A percentile compares a stretch with the other conserved stretches of the same genome.
phyloP scores from a whole-genome alignment of 495 filamentous ascomycete genomes.

The Tuber borchii region DNA sequence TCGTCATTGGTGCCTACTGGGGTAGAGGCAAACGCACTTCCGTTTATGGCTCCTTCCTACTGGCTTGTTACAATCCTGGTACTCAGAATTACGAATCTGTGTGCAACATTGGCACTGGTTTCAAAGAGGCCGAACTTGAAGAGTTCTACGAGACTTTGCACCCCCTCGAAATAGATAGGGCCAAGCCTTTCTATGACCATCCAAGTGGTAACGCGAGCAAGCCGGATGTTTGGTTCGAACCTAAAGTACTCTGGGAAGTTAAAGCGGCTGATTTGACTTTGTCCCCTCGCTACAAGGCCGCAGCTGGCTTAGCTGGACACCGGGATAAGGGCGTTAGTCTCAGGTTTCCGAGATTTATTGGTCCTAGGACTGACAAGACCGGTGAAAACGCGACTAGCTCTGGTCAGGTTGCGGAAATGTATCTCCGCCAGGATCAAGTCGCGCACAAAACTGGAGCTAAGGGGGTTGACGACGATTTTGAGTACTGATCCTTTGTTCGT shows the following conservation, averaged over 20 bases:
- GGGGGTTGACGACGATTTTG: constrained; percentile 94
- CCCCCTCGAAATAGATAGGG: constrained; percentile 68
- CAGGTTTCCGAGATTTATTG: constrained; percentile 87
- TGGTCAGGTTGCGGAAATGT: constrained; percentile 89
- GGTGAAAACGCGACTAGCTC: constrained; percentile 80
- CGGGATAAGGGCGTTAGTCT: constrained; percentile 74
- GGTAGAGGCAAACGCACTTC: constrained; percentile 92
- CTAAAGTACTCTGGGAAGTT: constrained; percentile 90
- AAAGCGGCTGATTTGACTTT: constrained; percentile 93
- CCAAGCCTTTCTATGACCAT: constrained; percentile 92
- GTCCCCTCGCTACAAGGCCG: constrained; percentile 84
- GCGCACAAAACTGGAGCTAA: constrained; percentile 61
- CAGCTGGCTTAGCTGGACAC: constrained; percentile 58
- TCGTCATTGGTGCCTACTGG: constrained; percentile 89
- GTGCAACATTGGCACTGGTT: constrained; percentile 97
- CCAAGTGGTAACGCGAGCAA: constrained; percentile 77
- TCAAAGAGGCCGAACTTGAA: constrained; percentile 79
- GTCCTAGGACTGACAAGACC: constrained; percentile 86
- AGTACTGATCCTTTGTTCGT: constrained; percentile 57
- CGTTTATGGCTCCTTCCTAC: constrained; percentile 87
- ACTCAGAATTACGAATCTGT: constrained; percentile 82
- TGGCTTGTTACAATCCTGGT: constrained; percentile 81
- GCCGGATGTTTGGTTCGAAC: constrained; percentile 98
- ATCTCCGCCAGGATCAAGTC: constrained; percentile 85
- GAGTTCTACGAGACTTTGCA: constrained; percentile 68